These are phyloP conservation scores for Schoenoplectus tabernaemontani DNA, from an alignment of 202 grass and related monocot species.

Conservation along the genomic window DNA sequence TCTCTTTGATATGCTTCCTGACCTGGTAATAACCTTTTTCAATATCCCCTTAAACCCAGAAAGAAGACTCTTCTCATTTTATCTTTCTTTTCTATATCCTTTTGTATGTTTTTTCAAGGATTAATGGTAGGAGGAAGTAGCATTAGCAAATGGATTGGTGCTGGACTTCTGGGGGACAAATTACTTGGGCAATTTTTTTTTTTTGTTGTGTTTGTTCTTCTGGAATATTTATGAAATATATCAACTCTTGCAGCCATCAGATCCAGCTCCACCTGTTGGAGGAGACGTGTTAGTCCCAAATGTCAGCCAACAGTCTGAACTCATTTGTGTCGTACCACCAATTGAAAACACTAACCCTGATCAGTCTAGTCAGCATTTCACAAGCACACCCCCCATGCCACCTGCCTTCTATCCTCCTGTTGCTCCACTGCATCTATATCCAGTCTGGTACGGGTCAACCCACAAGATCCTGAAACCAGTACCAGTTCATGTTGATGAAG, in stretches of 20 bases:
- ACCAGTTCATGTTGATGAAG: conserved; percentile 57
- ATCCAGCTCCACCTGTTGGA: conserved; percentile 22
- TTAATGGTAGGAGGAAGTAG: neutral
- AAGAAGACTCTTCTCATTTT: neutral
- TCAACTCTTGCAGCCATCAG: conserved; percentile 49
- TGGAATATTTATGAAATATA: conserved; percentile 2
- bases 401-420: conserved; percentile 37
- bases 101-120: neutral
- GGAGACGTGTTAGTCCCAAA: conserved; percentile 37
- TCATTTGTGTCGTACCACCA: conserved; percentile 27
- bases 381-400: conserved; percentile 29
- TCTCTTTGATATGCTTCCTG: conserved; percentile 83
- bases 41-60: neutral
- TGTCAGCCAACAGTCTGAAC: conserved; percentile 35
- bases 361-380: conserved; percentile 19
- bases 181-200: neutral
- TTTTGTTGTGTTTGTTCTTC: neutral
- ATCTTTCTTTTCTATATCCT: neutral
- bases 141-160: neutral
- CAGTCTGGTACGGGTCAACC: conserved; percentile 21
- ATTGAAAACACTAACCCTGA: conserved; percentile 30
- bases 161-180: neutral
- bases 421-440: conserved; percentile 30
- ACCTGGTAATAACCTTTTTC: conserved; percentile 38
- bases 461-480: conserved; percentile 64